Conservation (phyloP, 352 stramenopile genomes). For the Chrysophaeum taylorii region DNA sequence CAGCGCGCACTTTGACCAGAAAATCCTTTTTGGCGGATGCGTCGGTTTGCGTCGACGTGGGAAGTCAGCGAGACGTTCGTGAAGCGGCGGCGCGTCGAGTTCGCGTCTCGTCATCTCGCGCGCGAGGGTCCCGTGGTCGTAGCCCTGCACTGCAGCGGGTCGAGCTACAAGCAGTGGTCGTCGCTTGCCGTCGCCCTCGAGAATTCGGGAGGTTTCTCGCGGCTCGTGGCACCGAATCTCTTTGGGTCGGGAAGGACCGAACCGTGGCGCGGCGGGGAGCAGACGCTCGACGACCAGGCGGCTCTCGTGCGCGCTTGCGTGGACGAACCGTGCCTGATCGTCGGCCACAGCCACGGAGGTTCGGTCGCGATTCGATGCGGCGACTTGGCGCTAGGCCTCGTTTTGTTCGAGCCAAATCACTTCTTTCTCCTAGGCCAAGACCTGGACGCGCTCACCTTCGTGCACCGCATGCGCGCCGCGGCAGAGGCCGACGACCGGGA, state of each 20-base stretch:
- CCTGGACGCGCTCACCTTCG: not conserved
- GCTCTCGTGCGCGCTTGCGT: not conserved
- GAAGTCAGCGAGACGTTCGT: too few relatives aligned
- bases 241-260: not conserved
- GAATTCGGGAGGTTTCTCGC: not conserved
- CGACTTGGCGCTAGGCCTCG: not conserved
- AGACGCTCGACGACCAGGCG: conserved; percentile 1
- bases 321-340: not conserved
- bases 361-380: not conserved
- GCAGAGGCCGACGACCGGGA: not conserved
- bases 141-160: too few relatives aligned
- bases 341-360: not conserved
- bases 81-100: too few relatives aligned
- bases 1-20: too few relatives aligned
- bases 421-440: not conserved
- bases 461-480: not conserved
- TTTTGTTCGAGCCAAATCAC: not conserved
- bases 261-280: not conserved
- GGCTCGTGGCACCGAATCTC: not conserved
- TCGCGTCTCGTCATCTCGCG: too few relatives aligned
- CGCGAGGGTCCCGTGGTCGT: too few relatives aligned
- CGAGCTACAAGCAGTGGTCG: not conserved
- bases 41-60: too few relatives aligned
- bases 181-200: not conserved
- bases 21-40: too few relatives aligned